These are phyloP conservation scores for Tylopilus subfusipes DNA, from an alignment of 768 basidiomycete genomes.

Conservation along the genomic window DNA sequence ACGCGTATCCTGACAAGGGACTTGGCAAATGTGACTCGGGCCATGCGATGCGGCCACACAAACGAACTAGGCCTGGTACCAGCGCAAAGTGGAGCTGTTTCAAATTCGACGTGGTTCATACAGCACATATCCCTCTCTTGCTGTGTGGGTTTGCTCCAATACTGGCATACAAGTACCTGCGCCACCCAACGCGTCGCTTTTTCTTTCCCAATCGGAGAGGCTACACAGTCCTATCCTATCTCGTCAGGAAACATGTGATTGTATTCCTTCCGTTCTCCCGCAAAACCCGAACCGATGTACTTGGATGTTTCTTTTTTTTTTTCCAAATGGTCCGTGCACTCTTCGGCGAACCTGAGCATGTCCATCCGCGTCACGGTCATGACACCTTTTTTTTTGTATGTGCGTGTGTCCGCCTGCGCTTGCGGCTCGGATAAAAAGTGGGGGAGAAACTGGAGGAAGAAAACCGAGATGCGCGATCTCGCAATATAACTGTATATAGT, in stretches of 20 bases:
- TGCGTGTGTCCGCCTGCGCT: background rate
- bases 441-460: background rate
- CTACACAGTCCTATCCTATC: background rate
- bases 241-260: background rate
- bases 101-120: slow-evolving; percentile 15
- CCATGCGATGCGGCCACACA: too few species aligned
- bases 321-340: background rate
- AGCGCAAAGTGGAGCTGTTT: slow-evolving; percentile 23
- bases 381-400: background rate
- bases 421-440: slow-evolving; percentile 1
- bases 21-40: background rate
- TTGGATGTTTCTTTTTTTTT: slow-evolving; percentile 2
- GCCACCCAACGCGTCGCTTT: too few species aligned
- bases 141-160: background rate
- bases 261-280: background rate
- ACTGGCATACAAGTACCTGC: background rate
- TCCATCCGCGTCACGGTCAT: background rate
- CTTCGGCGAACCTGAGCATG: slow-evolving; percentile 19
- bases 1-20: background rate
- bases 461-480: slow-evolving; percentile 6
- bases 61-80: too few species aligned
- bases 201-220: too few species aligned
- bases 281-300: background rate
- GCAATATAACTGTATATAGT: slow-evolving; percentile 26
- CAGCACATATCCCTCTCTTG: background rate